Evolutionary conservation across 306 rosid species (phyloP).

Genomic region (Castanea sativa): DNA sequence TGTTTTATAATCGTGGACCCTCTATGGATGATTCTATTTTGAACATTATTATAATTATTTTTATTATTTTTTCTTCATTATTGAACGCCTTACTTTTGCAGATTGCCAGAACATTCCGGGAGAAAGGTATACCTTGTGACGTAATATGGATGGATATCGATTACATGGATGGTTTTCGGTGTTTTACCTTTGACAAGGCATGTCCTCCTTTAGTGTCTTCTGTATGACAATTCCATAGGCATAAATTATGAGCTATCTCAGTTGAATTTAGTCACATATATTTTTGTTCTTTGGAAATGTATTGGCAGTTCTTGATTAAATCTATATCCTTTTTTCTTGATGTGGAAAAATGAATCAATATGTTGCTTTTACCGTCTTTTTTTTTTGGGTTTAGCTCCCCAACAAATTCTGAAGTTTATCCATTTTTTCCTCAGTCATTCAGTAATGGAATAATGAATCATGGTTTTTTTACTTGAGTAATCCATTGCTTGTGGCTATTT

Average conservation of each 20-base stretch:
- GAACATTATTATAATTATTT: not conserved
- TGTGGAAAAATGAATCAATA: too few relatives aligned
- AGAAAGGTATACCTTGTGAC: conserved; percentile 81
- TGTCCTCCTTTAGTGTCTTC: conserved; percentile 1
- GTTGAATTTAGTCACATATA: not conserved
- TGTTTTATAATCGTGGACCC: not conserved
- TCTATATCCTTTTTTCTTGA: too few relatives aligned
- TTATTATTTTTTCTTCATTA: conserved; percentile 3
- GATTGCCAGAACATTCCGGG: conserved; percentile 70
- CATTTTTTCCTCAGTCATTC: too few relatives aligned
- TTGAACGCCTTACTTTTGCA: conserved; percentile 37
- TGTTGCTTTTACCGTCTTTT: not conserved
- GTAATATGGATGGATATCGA: conserved; percentile 94
- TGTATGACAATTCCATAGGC: not conserved
- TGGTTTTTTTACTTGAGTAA: too few relatives aligned
- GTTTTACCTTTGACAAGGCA: conserved; percentile 88
- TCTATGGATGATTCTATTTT: not conserved
- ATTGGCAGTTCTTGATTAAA: too few relatives aligned
- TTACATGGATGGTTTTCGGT: conserved; percentile 95
- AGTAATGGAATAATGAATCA: too few relatives aligned
- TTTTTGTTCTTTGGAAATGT: not conserved
- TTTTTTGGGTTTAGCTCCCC: not conserved
- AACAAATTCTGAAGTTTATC: not conserved
- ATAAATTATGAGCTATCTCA: conserved; percentile 1
- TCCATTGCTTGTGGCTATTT: too few relatives aligned